Percentiles rank a stretch among this genome's conserved stretches.
Conservation (phyloP, 169 alveolate species). For the Sarcocystis neurona region DNA sequence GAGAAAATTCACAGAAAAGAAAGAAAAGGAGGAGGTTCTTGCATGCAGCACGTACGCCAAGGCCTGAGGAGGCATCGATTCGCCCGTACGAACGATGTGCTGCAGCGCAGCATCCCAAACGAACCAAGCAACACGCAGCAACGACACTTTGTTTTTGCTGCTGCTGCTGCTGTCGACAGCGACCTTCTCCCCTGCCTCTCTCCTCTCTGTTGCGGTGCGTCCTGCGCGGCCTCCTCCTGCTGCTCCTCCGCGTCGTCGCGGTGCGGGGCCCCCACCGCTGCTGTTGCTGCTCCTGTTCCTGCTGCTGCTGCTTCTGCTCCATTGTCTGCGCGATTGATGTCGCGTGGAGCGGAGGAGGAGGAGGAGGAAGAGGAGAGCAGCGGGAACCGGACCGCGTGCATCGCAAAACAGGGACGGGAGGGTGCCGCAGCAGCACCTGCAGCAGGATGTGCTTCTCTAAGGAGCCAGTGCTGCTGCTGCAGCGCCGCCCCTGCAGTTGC, state of each 20-base stretch:
- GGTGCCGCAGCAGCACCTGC: constrained; percentile 46
- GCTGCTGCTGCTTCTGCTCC: constrained; percentile 13
- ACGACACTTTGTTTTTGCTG: background rate
- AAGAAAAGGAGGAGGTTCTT: too few relatives aligned
- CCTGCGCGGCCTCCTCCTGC: too few relatives aligned
- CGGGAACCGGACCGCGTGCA: constrained; percentile 30
- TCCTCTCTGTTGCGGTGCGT: background rate
- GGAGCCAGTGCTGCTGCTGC: constrained; percentile 50
- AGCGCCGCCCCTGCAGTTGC: constrained; percentile 18
- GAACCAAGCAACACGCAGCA: constrained; percentile 54
- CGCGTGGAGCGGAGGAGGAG: constrained; percentile 9
- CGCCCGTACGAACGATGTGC: constrained; percentile 21
- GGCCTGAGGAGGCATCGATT: constrained; percentile 27
- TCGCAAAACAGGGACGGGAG: constrained; percentile 38
- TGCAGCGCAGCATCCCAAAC: constrained; percentile 53
- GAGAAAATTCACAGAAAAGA: background rate
- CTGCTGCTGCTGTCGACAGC: background rate
- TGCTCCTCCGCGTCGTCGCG: too few relatives aligned
- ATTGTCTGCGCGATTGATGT: constrained; percentile 3
- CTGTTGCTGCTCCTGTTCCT: constrained; percentile 39
- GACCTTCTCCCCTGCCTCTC: background rate
- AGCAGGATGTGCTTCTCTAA: constrained; percentile 10
- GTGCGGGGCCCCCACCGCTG: constrained; percentile 38
- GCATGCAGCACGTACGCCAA: constrained; percentile 36
- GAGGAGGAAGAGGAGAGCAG: constrained; percentile 13